These are phyloP conservation scores for Pterulicium gracile DNA, from an alignment of 1,284 basidiomycete species.

Conservation along the genomic window DNA sequence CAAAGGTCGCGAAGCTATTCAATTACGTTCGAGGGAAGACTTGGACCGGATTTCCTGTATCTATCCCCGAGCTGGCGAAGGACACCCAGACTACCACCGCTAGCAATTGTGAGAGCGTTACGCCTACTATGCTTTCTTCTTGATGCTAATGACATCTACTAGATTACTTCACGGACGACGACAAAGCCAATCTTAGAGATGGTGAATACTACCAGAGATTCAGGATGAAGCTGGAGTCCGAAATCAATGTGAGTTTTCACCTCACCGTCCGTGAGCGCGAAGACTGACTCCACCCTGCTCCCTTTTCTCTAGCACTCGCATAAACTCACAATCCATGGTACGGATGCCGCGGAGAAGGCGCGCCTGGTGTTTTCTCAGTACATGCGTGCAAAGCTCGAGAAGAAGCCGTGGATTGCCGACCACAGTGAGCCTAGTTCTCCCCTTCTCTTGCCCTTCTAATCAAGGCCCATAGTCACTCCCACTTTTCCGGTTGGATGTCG, in stretches of 20 bases:
- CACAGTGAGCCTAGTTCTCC: conserved; percentile 32
- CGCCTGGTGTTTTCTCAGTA: conserved; percentile 28
- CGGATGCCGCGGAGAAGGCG: conserved; percentile 28
- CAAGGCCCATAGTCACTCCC: conserved; percentile 56
- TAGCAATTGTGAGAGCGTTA: conserved; percentile 30
- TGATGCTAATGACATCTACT: neutral
- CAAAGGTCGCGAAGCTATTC: conserved; percentile 35
- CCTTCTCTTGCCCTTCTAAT: too few relatives aligned
- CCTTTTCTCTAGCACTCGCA: conserved; percentile 28
- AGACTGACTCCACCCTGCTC: neutral
- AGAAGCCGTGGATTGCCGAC: conserved; percentile 51
- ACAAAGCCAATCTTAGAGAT: conserved; percentile 38
- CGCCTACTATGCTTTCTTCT: too few relatives aligned
- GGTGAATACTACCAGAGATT: conserved; percentile 38
- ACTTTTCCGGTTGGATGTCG: conserved; percentile 47
- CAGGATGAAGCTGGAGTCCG: conserved; percentile 36
- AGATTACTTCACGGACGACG: conserved; percentile 44
- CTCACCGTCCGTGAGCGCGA: neutral
- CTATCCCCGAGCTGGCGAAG: conserved; percentile 25
- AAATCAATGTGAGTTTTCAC: conserved; percentile 37
- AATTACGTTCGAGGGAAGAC: conserved; percentile 55
- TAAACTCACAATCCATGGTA: conserved; percentile 31
- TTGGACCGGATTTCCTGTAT: conserved; percentile 45
- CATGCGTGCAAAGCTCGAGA: conserved; percentile 40
- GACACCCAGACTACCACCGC: conserved; percentile 25